Base-by-base conservation (phyloP, 73 alveolate species). In the Paramecium caudatum region DNA sequence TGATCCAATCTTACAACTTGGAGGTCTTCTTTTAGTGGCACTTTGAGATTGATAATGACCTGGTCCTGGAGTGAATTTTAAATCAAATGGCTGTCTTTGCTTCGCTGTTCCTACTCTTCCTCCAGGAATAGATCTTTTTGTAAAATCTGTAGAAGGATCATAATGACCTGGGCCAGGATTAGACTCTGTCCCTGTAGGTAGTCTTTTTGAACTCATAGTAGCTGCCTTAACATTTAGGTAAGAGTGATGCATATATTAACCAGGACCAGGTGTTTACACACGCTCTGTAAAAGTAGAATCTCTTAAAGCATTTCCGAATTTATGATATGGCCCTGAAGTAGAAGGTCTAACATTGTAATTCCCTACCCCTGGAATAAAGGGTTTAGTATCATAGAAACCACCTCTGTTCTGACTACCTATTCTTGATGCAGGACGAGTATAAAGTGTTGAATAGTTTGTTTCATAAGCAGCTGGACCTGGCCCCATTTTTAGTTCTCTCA, bases 391-490 rank as follows among this genome's bases (percentile, higher is more conserved):
- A 74, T 74, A 74, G 39, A 74, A 74, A 1, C 88, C 88, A 21
- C 68, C 88, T 41, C 88, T 37, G 3, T 0, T 5, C 43, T 74
- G 47, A 74, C 43, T 74, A 8, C 88, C 88, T 3, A 74, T 74
- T 74, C 46, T 74, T 2, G 88, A 74, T 37, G 88, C 43, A 16
- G 88, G 88, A 21, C 88, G 36, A 15, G 37, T 41, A 12, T 32
- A n/a, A 23, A 74, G 12, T 13, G 88, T 74, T 10, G 88, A 74
- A 74, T 74, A 74, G 32, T 74, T 74, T 15, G 88, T 74, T 16
- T 74, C 88, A 74, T 74, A 74, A 2, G 88, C 88, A 19, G 88
- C 88, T 2, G 88, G 88, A 3, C 88, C 88, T 39, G 88, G 88
- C 9, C 88, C 88, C 36, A 41, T 41, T 45, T 74, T 74, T 23